These are phyloP conservation scores for Keithomyces neogunnii DNA, from an alignment of 2,329 filamentous ascomycete species.

Conservation along the genomic window DNA sequence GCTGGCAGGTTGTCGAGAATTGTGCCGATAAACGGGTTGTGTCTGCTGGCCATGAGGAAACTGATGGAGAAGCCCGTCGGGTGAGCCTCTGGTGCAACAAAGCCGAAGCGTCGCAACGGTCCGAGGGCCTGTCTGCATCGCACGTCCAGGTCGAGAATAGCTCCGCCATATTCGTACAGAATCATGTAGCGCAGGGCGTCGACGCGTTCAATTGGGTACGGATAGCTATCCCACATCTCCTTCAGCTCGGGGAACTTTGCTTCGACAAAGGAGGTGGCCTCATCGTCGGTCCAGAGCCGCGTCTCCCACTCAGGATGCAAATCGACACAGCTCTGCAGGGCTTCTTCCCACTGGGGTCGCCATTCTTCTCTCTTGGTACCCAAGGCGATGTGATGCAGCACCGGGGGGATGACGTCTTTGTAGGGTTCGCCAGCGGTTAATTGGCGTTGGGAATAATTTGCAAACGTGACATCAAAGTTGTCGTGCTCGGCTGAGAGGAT, in stretches of 20 bases:
- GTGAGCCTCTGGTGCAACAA: neutral
- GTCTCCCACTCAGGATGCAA: neutral
- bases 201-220: neutral
- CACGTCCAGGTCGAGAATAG: neutral
- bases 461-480: conserved; percentile 22
- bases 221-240: neutral
- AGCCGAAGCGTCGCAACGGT: neutral
- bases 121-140: neutral
- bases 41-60: neutral
- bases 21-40: neutral
- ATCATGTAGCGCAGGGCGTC: neutral
- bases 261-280: neutral
- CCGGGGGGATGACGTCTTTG: neutral
- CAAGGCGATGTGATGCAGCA: neutral
- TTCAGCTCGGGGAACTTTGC: neutral
- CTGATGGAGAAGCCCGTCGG: neutral
- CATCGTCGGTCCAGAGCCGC: neutral
- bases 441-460: conserved; percentile 3
- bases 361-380: neutral
- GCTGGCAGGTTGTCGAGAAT: neutral
- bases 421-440: neutral
- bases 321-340: neutral
- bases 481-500: conserved; percentile 18
- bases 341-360: neutral
- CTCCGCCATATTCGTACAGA: neutral